phyloP scores from a whole-genome alignment of 768 basidiomycete species.

The Podaxis sp. region DNA sequence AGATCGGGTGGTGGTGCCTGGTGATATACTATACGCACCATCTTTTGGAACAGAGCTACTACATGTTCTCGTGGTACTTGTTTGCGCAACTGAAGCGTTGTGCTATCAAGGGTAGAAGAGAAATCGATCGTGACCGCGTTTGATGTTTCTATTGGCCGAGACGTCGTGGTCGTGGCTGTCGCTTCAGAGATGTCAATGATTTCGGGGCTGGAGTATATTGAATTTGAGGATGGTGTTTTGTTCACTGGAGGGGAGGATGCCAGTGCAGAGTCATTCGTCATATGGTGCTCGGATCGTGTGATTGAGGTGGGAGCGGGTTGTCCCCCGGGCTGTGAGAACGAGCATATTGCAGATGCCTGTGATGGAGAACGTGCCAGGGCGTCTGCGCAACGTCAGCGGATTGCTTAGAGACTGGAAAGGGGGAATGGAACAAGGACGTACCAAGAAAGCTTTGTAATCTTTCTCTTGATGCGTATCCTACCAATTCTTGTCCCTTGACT shows the following conservation, averaged over 20 bases:
- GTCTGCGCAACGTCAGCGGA: conserved; percentile 20
- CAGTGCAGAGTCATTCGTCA: background rate
- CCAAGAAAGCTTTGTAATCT: conserved; percentile 42
- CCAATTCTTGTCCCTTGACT: conserved; percentile 43
- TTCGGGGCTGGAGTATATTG: background rate
- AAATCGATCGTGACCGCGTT: conserved; percentile 33
- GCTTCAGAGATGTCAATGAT: background rate
- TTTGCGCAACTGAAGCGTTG: conserved; percentile 62
- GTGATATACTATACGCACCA: conserved; percentile 37
- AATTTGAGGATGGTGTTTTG: background rate
- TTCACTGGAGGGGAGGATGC: background rate
- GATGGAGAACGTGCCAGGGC: conserved; percentile 9
- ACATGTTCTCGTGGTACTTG: conserved; percentile 72
- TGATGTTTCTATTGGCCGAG: conserved; percentile 26
- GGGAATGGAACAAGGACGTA: conserved; percentile 22
- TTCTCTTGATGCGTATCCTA: conserved; percentile 64
- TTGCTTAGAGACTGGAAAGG: background rate
- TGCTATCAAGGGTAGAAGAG: conserved; percentile 42
- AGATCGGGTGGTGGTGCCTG: background rate
- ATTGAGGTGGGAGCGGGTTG: background rate
- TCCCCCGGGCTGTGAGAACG: conserved; percentile 31
- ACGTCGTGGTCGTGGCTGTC: background rate
- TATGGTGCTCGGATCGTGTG: background rate
- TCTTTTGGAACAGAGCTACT: conserved; percentile 73
- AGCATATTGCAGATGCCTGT: conserved; percentile 33